Conservation (phyloP, 2,329 filamentous ascomycete genomes). For the Drechslera avenae region DNA sequence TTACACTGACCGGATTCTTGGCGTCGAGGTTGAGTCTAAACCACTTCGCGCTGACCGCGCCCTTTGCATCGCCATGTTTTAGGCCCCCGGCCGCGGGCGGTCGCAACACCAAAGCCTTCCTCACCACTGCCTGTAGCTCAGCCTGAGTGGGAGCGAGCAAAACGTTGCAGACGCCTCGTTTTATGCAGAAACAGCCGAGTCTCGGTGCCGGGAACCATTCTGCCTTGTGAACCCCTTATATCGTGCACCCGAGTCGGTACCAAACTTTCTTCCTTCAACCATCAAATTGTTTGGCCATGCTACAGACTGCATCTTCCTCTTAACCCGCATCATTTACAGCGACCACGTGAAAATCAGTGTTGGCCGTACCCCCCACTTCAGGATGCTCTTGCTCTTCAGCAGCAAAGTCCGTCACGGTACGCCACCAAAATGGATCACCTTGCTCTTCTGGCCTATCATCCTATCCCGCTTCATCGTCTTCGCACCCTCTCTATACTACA, state of each 20-base stretch:
- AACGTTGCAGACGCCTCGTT: background rate
- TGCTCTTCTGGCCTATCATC: background rate
- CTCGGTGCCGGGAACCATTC: too few species aligned
- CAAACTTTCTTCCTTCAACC: too few species aligned
- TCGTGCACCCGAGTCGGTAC: too few species aligned
- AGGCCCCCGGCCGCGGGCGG: background rate
- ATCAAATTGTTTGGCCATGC: too few species aligned
- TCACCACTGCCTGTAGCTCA: background rate
- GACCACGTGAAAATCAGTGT: too few species aligned
- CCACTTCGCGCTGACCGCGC: slow-evolving; percentile 6
- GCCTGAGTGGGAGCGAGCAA: background rate
- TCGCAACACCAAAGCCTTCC: background rate
- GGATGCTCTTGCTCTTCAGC: background rate
- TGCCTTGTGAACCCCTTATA: too few species aligned
- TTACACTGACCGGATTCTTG: slow-evolving; percentile 20
- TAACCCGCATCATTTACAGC: too few species aligned
- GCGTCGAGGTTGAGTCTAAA: background rate
- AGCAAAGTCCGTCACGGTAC: background rate
- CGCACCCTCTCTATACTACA: slow-evolving; percentile 9
- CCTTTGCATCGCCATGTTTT: background rate
- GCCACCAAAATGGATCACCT: too few species aligned
- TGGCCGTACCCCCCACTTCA: too few species aligned
- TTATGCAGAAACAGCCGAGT: background rate
- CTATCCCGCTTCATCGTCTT: slow-evolving; percentile 11
- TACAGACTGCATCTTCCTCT: too few species aligned